Evolutionary conservation across 306 rosid species (phyloP).

Genomic region (Cotoneaster glaucophyllus): DNA sequence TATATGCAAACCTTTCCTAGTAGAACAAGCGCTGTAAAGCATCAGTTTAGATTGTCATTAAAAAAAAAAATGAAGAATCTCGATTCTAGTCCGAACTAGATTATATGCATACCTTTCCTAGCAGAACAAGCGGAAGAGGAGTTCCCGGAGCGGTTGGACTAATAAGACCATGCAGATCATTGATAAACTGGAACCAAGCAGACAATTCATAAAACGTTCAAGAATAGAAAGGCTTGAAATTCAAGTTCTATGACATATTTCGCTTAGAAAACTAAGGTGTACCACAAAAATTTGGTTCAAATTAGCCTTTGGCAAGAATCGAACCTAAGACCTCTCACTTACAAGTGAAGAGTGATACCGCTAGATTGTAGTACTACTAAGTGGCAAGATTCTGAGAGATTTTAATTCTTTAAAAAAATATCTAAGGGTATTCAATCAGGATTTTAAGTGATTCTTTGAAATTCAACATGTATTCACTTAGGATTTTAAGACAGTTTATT

Average conservation of each 20-base stretch:
- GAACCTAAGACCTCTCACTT: no score
- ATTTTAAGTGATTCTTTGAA: no score
- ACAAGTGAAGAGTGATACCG: no score
- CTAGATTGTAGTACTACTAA: no score
- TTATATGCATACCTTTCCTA: slow-evolving; percentile 84
- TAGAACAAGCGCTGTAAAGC: slow-evolving; percentile 57
- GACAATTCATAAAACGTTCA: slow-evolving; percentile 5
- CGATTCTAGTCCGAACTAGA: background rate
- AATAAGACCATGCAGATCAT: slow-evolving; percentile 76
- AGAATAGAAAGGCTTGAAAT: background rate
- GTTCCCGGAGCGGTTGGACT: slow-evolving; percentile 79
- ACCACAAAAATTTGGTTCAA: no score
- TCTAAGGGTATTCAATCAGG: no score
- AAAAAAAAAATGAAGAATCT: background rate
- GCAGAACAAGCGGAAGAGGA: slow-evolving; percentile 68
- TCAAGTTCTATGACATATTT: slow-evolving; percentile 1
- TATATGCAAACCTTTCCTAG: slow-evolving; percentile 85
- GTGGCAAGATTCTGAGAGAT: no score
- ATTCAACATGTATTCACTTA: no score
- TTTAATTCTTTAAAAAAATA: no score
- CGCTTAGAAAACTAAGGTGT: background rate
- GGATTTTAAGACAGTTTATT: no score
- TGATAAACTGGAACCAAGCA: slow-evolving; percentile 67
- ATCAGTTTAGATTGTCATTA: background rate
- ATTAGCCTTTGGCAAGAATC: no score